Evolutionary conservation across 768 basidiomycete species (phyloP), one percentile per base, ranked within the genome.

Genomic region (Suillus americanus): DNA sequence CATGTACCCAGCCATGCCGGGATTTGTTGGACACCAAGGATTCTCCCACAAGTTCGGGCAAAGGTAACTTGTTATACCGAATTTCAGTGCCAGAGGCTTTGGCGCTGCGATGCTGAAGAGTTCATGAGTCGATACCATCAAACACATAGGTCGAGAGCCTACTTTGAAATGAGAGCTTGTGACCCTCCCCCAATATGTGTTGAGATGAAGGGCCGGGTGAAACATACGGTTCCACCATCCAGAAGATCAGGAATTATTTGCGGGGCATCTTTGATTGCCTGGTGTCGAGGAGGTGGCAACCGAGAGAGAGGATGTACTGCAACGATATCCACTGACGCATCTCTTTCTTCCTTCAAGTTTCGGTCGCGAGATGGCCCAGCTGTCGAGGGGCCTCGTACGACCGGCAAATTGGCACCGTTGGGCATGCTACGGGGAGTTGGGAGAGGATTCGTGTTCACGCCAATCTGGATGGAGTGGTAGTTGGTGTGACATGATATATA

Each of bases 1-100:
- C 74, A 87, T 82, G 67, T 80, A 87, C 2, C 85, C 85, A 64
- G 85, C 82, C 61, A 81, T 71, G 10, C 85, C 85, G 12, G 83
- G 82, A 1, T 62, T 69, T 6, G 74, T 71, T 3, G 85, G 85
- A 53, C 82, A 82, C 86, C 85, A 87, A 13, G 83, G 82, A 63
- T 86, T 86, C 57, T 82, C 80, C 56, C 81, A 79, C 20, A 83
- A 70, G 38, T 83, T 80, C 3, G 85, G 85, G 60, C 83, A 85
- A 3, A 86, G 69, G 3, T 83, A 84, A 38, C 77, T 80, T 8
- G 71, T 70, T 40, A 83, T 76, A 54, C 72, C 67, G 33, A 66
- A 69, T n/a, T 63, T 68, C 64, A 69, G 73, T n/a, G 79, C 77
- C 60, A 79, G 55, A 8, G 65, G 70, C 46, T 67, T 75, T 63